Evolutionary conservation across 2,329 filamentous ascomycete species (phyloP), one percentile per base, ranked within the genome.

Genomic region (Plectosphaerella sp.): DNA sequence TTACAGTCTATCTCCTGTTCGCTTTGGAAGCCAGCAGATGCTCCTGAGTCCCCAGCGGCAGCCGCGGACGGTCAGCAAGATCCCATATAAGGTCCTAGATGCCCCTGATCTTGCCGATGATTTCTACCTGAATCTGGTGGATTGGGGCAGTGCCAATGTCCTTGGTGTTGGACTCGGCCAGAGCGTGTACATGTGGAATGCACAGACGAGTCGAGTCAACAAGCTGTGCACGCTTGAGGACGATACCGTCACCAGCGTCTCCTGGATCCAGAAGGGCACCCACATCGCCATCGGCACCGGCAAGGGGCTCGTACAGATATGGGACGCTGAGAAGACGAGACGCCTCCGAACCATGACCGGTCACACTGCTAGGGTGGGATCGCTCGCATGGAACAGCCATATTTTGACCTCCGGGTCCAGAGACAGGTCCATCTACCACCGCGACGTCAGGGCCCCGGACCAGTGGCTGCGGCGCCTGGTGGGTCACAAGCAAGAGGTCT

Each of bases 141-240:
- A 99, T 64, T 99, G 94, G 94, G 94, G 94, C 43, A 95, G 90
- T 62, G 91, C 89, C 60, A 96, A 97, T 67, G 88, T 96, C 9
- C 78, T 99, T 11, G 94, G 93, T 7, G 94, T 99, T 43, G 94
- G 94, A 0, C 74, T 99, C 24, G 92, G 92, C 16, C 90, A 88
- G 16, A 95, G 90, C 59, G 94, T 99, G 6, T 99, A 97, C 66
- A 94, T 97, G 84, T 99, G 94, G 94, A 96, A 97, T 67, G 94
- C 92, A 5, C 85, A 91, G 59, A 88, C 88, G 8, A 94, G 93
- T 57, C 84, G 89, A 58, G 94, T 99, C 3, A 96, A 91, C 55
- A 96, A 95, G 70, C 80, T 99, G 10, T 97, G 94, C 70, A 93
- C 95, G 45, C 76, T 97, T 12, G 86, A 89, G 58, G 92, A 96